Evolutionary conservation across 1,284 basidiomycete species (phyloP).

Genomic region (Amylostereum areolatum): DNA sequence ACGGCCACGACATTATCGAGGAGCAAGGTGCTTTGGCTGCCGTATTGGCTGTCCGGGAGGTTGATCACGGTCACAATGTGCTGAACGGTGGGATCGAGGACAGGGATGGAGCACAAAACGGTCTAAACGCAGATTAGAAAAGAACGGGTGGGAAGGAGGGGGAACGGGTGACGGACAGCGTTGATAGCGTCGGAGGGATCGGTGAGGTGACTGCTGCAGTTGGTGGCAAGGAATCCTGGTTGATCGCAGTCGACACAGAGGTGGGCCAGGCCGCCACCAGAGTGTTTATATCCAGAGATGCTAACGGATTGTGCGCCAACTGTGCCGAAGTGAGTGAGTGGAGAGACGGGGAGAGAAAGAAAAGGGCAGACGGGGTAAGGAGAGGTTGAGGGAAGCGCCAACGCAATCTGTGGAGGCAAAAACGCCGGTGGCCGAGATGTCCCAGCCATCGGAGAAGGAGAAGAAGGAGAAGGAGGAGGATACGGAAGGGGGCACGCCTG

Average conservation of each 20-base stretch:
- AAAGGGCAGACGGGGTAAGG: slow-evolving; percentile 1
- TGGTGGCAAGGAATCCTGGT: no score
- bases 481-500: slow-evolving; percentile 1
- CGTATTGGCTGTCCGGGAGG: background rate
- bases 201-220: no score
- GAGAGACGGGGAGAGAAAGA: background rate
- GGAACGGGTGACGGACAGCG: background rate
- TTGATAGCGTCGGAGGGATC: background rate
- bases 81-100: background rate
- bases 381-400: slow-evolving; percentile 1
- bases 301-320: background rate
- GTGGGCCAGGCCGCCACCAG: background rate
- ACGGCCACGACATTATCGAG: background rate
- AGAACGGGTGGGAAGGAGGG: background rate
- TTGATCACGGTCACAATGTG: slow-evolving; percentile 4
- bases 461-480: background rate
- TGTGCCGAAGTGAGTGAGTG: slow-evolving; percentile 1
- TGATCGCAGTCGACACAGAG: slow-evolving; percentile 3
- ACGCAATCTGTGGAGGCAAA: background rate
- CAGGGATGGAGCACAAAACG: background rate
- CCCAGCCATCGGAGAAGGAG: slow-evolving; percentile 1
- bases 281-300: background rate
- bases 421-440: background rate
- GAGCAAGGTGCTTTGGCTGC: background rate
- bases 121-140: background rate